phyloP scores from a whole-genome alignment of 1,284 basidiomycete genomes.

The Cutaneotrichosporon daszewskae region DNA sequence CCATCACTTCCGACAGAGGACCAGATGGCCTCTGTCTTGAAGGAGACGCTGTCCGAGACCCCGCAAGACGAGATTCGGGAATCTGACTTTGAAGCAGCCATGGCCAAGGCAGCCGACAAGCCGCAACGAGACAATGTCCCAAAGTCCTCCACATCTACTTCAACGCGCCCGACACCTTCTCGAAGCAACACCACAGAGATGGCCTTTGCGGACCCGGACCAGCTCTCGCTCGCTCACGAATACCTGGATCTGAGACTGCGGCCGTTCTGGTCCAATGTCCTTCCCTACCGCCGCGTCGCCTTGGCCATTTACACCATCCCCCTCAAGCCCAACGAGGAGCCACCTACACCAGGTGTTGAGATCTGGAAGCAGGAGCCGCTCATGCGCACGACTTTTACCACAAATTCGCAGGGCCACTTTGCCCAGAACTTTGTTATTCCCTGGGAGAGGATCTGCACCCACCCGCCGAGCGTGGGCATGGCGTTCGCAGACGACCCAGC shows the following conservation, averaged over 20 bases:
- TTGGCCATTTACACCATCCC: conserved; percentile 29
- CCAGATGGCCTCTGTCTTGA: conserved; percentile 3
- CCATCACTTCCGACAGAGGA: conserved; percentile 6
- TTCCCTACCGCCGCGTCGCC: conserved; percentile 32
- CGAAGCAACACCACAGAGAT: conserved; percentile 7
- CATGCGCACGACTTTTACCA: conserved; percentile 53
- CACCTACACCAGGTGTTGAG: conserved; percentile 24
- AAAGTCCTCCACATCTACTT: no score
- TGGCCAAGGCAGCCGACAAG: no score
- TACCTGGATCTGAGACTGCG: conserved; percentile 68
- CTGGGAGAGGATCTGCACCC: conserved; percentile 63
- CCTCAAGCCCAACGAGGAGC: conserved; percentile 1
- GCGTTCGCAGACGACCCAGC: conserved; percentile 54
- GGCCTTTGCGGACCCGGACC: conserved; percentile 36
- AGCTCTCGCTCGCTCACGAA: conserved; percentile 56
- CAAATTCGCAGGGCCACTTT: conserved; percentile 66
- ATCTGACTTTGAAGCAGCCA: no score
- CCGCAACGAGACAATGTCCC: no score
- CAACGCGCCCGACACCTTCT: no score
- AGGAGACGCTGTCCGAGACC: conserved; percentile 3
- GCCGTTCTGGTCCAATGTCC: conserved; percentile 56
- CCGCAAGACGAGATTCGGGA: conserved; percentile 3
- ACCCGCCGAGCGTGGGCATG: conserved; percentile 56
- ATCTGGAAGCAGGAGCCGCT: conserved; percentile 50
- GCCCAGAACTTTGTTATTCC: conserved; percentile 57